Percentiles rank a stretch among this genome's conserved stretches.
Evolutionary conservation across 257 asterid genomes (phyloP).

Genomic region (Lavandula angustifolia): DNA sequence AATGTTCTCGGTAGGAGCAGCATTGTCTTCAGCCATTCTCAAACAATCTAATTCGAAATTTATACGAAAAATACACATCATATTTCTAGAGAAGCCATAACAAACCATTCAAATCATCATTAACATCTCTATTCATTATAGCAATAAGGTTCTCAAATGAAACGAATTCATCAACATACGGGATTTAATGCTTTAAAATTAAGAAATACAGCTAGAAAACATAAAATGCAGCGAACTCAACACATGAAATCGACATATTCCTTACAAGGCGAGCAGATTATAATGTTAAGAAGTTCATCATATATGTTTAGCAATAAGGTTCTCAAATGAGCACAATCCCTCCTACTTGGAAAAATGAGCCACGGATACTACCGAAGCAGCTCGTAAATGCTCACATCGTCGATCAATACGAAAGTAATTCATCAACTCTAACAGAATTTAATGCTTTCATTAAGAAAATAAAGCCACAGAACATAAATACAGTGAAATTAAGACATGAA

Average conservation of each 20-base stretch:
- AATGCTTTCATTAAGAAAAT: not conserved
- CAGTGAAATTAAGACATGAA: not conserved
- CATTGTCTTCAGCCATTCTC: constrained; percentile 54
- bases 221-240: too few relatives aligned
- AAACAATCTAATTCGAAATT: constrained; percentile 23
- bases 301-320: too few relatives aligned
- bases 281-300: too few relatives aligned
- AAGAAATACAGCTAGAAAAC: too few relatives aligned
- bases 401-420: constrained; percentile 14
- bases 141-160: not conserved
- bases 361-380: not conserved
- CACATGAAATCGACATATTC: too few relatives aligned
- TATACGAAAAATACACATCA: constrained; percentile 23
- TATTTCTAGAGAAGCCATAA: not conserved
- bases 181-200: too few relatives aligned
- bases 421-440: not conserved
- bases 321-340: not conserved
- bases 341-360: not conserved
- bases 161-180: too few relatives aligned
- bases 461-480: not conserved
- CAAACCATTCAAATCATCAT: constrained; percentile 11
- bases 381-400: constrained; percentile 4
- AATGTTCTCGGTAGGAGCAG: constrained; percentile 42
- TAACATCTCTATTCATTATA: not conserved
- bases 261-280: too few relatives aligned